Percentiles rank a stretch among this genome's conserved stretches.
Evolutionary conservation across 352 stramenopile species (phyloP).

Genomic region (Vaucheria bursata): DNA sequence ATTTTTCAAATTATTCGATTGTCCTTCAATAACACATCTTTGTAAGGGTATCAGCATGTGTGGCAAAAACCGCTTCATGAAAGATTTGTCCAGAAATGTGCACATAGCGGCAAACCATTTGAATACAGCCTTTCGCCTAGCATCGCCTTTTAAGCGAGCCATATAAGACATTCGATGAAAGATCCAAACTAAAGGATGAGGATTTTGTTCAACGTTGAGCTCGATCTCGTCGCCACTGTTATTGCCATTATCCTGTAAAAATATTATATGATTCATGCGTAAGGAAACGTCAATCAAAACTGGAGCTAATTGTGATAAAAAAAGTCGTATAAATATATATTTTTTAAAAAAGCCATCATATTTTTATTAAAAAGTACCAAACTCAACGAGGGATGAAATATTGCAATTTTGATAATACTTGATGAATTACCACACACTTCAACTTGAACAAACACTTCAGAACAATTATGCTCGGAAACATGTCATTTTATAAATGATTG

Average conservation of each 20-base stretch:
- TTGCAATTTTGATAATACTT: too few relatives aligned
- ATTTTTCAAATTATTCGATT: too few relatives aligned
- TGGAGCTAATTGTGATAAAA: not conserved
- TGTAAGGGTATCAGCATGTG: slow-evolving; percentile 44
- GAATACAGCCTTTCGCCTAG: slow-evolving; percentile 39
- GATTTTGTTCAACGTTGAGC: not conserved
- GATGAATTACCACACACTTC: too few relatives aligned
- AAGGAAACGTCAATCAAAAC: too few relatives aligned
- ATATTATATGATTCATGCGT: too few relatives aligned
- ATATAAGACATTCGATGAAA: slow-evolving; percentile 49
- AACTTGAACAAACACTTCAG: too few relatives aligned
- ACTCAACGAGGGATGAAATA: too few relatives aligned
- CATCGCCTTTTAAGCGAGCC: slow-evolving; percentile 44
- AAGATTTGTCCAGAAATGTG: slow-evolving; percentile 14
- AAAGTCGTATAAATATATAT: not conserved
- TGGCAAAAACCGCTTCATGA: slow-evolving; percentile 29
- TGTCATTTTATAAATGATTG: too few relatives aligned
- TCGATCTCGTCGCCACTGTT: not conserved
- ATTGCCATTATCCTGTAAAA: not conserved
- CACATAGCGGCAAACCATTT: slow-evolving; percentile 46
- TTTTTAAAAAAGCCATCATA: not conserved
- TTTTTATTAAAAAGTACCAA: not conserved
- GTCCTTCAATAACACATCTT: slow-evolving; percentile 28
- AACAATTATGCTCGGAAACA: too few relatives aligned
- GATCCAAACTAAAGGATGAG: slow-evolving; percentile 41